Evolutionary conservation across 2,329 filamentous ascomycete genomes (phyloP), one percentile per base, ranked within the genome.

Genomic region (Plectosphaerella cucumerina): DNA sequence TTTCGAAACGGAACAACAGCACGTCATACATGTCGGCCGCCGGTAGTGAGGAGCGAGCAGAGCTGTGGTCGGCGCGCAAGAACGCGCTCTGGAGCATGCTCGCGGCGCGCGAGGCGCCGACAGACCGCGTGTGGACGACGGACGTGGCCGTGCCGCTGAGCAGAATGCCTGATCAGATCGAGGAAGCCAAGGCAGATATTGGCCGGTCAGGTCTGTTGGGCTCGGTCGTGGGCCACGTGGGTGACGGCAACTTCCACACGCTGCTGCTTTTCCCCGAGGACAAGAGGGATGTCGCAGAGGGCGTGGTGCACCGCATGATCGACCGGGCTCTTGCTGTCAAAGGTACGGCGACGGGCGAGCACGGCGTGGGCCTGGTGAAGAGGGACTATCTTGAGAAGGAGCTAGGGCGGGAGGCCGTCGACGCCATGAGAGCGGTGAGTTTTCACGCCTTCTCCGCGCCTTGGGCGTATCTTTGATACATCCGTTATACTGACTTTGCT

Each of bases 141-240:
- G 84, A 87, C 61, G 83, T 87, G n/a, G 84, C 84, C 1, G 84
- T 87, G 6, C 84, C 84, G 3, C 78, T 87, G 35, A 79, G 74
- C 6, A 69, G 73, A 44, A 63, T 86, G 22, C 73, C 82, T 3
- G 76, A 82, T 48, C 80, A 85, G 50, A 82, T 85, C 55, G 80
- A 84, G 55, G 72, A 78, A 53, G 81, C 81, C 2, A 83, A 85
- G 60, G 70, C 70, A 15, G 77, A 86, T 55, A 75, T 85, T 35
- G 62, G 60, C n/a, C 70, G 73, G 59, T 76, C 75, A 41, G 82
- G 82, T 0, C 65, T 87, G 5, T 72, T 81, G 35, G 80, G 76
- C 5, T 74, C 73, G 17, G 85, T 87, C 26, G 75, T 87, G 2
- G 84, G 84, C 0, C 84, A 87, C 61, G 83, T 86, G 5, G 84